Base-by-base conservation (phyloP, 441 rosid genomes). In the Populus hybrid region DNA sequence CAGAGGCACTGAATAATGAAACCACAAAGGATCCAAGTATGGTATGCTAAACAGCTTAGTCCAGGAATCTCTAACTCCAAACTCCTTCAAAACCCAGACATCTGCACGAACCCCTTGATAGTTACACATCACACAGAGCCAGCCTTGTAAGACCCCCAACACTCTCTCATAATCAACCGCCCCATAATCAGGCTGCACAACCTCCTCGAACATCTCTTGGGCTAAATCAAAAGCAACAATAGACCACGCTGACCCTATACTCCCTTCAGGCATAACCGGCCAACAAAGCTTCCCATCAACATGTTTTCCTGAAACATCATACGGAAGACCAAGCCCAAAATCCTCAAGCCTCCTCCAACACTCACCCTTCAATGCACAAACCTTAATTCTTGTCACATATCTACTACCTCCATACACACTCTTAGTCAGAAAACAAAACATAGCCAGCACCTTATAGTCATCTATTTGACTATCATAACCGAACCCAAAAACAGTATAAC, bases 181-280 rank as follows among this genome's bases (percentile, higher is more conserved):
- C 24, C 69, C 82, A 64, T 78, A 75, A 21, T 57, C 67, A 8
- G 79, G 84, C 35, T 82, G 84, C 23, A 23, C 3, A 18, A 82
- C 36, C 76, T 78, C 84, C 75, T 59, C 16, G 16, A 53, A 78
- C 4, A 71, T 75, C 30, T 82, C 82, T 9, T 46, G 35, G 10
- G 79, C 53, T 74, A 78, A 69, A 82, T 82, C 82, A 61, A 79
- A 69, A 4, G 84, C 78, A 38, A 74, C 80, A 65, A 81, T 53
- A 40, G 19, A 63, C 75, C 83, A 70, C 7, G 28, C 19, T 40
- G 46, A 16, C 7, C 16, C 40, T 8, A 10, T 12, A 7, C 69
- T 74, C 21, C 50, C 34, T 65, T 64, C 19, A 5, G 35, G 64
- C 63, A 66, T 32, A 14, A 63, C 79, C 14, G 67, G 40, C 81